A percentile compares a stretch with the other conserved stretches of the same genome.
Conservation (phyloP, 2,329 filamentous ascomycete genomes). For the Diaporthe sp. region DNA sequence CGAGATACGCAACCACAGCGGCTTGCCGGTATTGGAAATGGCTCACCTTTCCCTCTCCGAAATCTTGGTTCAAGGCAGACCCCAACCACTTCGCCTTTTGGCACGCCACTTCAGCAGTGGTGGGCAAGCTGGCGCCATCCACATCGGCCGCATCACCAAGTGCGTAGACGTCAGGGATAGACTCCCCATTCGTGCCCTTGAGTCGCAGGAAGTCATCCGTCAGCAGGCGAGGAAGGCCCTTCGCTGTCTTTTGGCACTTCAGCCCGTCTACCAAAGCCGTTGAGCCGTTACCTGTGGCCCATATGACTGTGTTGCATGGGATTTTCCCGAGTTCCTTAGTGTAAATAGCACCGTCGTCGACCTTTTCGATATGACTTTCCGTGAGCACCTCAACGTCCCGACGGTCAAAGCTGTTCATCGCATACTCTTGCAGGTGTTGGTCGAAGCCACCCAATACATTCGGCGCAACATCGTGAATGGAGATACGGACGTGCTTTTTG, state of each 20-base stretch:
- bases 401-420: conserved; percentile 35
- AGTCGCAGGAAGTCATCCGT: conserved; percentile 33
- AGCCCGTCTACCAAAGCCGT: conserved; percentile 28
- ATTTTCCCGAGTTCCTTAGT: conserved; percentile 30
- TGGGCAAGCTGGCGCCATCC: conserved; percentile 33
- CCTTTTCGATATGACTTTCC: conserved; percentile 35
- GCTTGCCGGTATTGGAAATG: conserved; percentile 31
- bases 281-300: conserved; percentile 33
- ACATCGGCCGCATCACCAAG: conserved; percentile 36
- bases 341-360: conserved; percentile 29
- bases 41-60: conserved; percentile 11
- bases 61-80: conserved; percentile 30
- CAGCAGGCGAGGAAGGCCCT: conserved; percentile 34
- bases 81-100: conserved; percentile 37
- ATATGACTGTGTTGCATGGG: conserved; percentile 29
- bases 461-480: conserved; percentile 34
- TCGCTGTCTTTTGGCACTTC: conserved; percentile 23
- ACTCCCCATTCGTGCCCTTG: neutral
- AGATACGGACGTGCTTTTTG: conserved; percentile 35
- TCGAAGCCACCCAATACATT: conserved; percentile 34
- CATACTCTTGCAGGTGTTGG: conserved; percentile 36
- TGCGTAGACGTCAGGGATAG: conserved; percentile 29
- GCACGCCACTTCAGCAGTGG: conserved; percentile 37
- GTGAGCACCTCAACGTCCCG: conserved; percentile 35
- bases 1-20: conserved; percentile 34